Conservation (phyloP, 1,139 yeast species). For the Hansenula lynferdii region DNA sequence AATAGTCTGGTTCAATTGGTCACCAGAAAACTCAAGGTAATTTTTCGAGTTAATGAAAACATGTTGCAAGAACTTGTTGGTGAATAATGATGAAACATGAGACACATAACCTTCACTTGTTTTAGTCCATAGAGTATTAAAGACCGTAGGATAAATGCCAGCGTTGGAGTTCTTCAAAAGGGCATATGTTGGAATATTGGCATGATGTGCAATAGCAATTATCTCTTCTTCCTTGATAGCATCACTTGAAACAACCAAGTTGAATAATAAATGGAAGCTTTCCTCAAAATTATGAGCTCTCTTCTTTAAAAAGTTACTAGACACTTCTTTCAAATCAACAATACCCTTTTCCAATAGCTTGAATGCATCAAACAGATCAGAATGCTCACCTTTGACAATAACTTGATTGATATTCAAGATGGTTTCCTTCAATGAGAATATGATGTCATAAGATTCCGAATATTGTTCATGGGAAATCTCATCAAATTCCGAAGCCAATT, state of each 20-base stretch:
- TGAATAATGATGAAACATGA: conserved; percentile 37
- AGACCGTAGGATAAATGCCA: conserved; percentile 45
- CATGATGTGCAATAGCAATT: conserved; percentile 28
- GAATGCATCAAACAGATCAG: conserved; percentile 19
- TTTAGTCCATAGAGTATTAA: conserved; percentile 46
- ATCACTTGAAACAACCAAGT: conserved; percentile 33
- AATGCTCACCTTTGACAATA: conserved; percentile 33
- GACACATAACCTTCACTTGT: conserved; percentile 30
- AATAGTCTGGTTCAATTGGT: conserved; percentile 46
- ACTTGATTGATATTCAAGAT: conserved; percentile 43
- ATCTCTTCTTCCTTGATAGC: conserved; percentile 18
- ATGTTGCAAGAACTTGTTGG: conserved; percentile 37
- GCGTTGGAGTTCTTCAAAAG: conserved; percentile 15
- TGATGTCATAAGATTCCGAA: conserved; percentile 47
- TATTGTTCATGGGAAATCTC: conserved; percentile 47
- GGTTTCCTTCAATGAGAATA: conserved; percentile 39
- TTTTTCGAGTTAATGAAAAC: conserved; percentile 33
- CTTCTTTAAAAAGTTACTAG: conserved; percentile 43
- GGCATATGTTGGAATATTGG: conserved; percentile 32
- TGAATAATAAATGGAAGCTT: conserved; percentile 44
- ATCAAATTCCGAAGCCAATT: conserved; percentile 54
- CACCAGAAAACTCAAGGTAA: conserved; percentile 40
- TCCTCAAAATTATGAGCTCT: conserved; percentile 47
- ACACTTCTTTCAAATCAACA: conserved; percentile 37
- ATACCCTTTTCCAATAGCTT: conserved; percentile 39